Percentiles rank a stretch among this genome's conserved stretches.
Conservation (phyloP, 257 asterid species). For the Primulina huaijiensis region DNA sequence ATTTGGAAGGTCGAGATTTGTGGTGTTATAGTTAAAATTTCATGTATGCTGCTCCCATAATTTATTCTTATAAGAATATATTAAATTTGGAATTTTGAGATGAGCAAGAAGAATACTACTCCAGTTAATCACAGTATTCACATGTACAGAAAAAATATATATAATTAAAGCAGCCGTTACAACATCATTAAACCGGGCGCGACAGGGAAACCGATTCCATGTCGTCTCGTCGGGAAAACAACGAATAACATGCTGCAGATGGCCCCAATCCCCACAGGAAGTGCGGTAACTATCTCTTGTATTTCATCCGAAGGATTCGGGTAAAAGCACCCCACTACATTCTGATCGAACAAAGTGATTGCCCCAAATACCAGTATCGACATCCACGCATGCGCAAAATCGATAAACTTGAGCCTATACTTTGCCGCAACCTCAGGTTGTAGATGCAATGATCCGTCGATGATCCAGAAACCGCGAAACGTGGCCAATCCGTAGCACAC, state of each 20-base stretch:
- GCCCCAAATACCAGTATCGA: slow-evolving; percentile 82
- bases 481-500: slow-evolving; percentile 78
- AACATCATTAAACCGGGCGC: slow-evolving; percentile 29
- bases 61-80: too few species aligned
- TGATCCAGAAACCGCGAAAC: slow-evolving; percentile 61
- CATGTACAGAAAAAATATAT: too few species aligned
- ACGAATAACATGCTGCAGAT: slow-evolving; percentile 79
- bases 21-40: too few species aligned
- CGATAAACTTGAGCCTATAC: slow-evolving; percentile 66
- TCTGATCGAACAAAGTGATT: slow-evolving; percentile 63
- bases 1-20: too few species aligned
- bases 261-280: slow-evolving; percentile 90
- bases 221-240: slow-evolving; percentile 76
- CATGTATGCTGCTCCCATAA: too few species aligned
- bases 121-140: too few species aligned
- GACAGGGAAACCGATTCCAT: slow-evolving; percentile 89
- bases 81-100: too few species aligned
- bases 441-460: slow-evolving; percentile 66
- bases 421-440: slow-evolving; percentile 46
- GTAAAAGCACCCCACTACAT: slow-evolving; percentile 71
- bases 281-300: slow-evolving; percentile 60
- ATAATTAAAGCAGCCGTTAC: too few species aligned
- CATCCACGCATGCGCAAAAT: slow-evolving; percentile 80
- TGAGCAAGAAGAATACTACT: too few species aligned
- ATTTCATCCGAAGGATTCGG: slow-evolving; percentile 61